phyloP scores from a whole-genome alignment of 306 rosid species.

The Cajanus cajan region DNA sequence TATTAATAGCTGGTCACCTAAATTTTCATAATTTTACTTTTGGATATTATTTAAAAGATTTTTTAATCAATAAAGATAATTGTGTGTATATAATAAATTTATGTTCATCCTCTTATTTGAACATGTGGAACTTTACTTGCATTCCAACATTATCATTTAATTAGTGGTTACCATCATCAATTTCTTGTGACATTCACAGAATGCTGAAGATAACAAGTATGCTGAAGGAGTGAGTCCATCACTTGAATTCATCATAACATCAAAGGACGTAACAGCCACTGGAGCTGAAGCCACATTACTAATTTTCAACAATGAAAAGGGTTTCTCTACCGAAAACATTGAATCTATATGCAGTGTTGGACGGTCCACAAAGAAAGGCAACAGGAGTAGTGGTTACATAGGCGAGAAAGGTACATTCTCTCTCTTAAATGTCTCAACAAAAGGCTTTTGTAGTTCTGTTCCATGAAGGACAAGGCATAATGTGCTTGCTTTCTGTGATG shows the following conservation, averaged over 20 bases:
- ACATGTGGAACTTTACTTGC: no score
- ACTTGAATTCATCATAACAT: conserved; percentile 64
- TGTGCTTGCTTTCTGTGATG: not conserved
- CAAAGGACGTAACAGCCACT: conserved; percentile 58
- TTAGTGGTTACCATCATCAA: not conserved
- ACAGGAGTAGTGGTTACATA: conserved; percentile 65
- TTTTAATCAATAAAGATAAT: no score
- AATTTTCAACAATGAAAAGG: conserved; percentile 73
- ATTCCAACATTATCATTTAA: not conserved
- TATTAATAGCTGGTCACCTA: no score
- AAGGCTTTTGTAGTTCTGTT: not conserved
- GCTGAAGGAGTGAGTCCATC: conserved; percentile 46
- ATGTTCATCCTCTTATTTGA: no score
- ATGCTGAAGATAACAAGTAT: conserved; percentile 82
- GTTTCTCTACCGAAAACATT: conserved; percentile 57
- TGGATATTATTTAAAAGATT: no score
- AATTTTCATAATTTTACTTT: no score
- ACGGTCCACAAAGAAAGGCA: conserved; percentile 71
- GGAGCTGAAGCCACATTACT: conserved; percentile 69
- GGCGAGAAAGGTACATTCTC: conserved; percentile 72
- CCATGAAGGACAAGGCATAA: not conserved
- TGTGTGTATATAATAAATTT: no score
- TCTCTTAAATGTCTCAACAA: not conserved
- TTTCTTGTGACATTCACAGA: conserved; percentile 40
- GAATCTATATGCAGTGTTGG: conserved; percentile 85